Evolutionary conservation across 257 asterid species (phyloP).

Genomic region (Capsicum chinense): DNA sequence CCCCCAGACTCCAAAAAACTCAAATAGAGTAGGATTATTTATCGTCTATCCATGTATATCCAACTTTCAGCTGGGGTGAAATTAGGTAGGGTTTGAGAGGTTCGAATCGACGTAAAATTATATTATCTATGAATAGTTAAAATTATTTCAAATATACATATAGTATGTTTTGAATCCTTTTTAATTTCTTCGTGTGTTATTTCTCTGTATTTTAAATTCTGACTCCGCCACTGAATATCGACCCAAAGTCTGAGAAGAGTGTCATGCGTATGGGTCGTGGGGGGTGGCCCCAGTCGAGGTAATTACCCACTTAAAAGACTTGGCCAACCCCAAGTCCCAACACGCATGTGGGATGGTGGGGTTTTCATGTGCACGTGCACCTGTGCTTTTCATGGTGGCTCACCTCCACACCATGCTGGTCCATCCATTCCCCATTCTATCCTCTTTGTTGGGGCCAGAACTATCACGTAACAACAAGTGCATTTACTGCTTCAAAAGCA

Average conservation of each 20-base stretch:
- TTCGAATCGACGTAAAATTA: too few relatives aligned
- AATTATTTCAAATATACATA: too few relatives aligned
- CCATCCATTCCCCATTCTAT: conserved; percentile 38
- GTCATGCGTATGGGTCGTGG: not conserved
- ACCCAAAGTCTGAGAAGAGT: not conserved
- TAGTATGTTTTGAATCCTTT: too few relatives aligned
- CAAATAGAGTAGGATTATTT: not conserved
- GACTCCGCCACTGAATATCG: not conserved
- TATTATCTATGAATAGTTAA: too few relatives aligned
- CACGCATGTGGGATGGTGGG: conserved; percentile 71
- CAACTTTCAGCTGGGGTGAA: not conserved
- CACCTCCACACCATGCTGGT: conserved; percentile 42
- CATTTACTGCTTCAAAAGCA: not conserved
- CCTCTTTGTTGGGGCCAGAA: conserved; percentile 18
- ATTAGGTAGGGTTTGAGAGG: too few relatives aligned
- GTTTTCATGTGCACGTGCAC: conserved; percentile 83
- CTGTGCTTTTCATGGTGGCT: conserved; percentile 44
- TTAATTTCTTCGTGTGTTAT: too few relatives aligned
- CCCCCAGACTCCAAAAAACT: not conserved
- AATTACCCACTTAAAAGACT: conserved; percentile 5
- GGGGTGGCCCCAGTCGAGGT: conserved; percentile 15
- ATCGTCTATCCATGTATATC: not conserved
- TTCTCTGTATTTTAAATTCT: too few relatives aligned
- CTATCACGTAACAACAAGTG: not conserved
- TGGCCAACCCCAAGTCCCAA: conserved; percentile 15